Percentiles rank a stretch among this genome's conserved stretches.
phyloP scores from a whole-genome alignment of 148 eudicot species.

The Vaccinium vitisidaea region DNA sequence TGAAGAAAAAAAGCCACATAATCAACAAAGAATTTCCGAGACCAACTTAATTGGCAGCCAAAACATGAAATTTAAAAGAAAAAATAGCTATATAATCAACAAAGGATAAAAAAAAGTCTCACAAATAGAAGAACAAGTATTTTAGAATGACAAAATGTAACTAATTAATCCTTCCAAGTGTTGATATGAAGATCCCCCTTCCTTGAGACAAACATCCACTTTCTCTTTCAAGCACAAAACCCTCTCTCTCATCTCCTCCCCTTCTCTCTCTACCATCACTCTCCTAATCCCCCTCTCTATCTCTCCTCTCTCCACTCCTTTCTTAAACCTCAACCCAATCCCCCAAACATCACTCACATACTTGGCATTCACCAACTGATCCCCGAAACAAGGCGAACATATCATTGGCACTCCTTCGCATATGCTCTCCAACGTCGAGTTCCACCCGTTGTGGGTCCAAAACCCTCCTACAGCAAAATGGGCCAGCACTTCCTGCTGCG shows the following conservation, averaged over 20 bases:
- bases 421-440: constrained; percentile 61
- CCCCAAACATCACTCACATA: constrained; percentile 43
- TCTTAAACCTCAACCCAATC: constrained; percentile 42
- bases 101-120: neutral
- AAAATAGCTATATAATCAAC: neutral
- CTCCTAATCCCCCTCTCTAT: constrained; percentile 30
- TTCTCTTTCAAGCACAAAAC: constrained; percentile 35
- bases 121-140: neutral
- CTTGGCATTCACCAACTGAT: constrained; percentile 50
- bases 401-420: constrained; percentile 67
- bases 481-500: constrained; percentile 52
- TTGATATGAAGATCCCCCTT: constrained; percentile 49
- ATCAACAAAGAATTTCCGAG: too few species aligned
- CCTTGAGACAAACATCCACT: constrained; percentile 26
- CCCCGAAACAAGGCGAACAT: constrained; percentile 44
- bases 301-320: constrained; percentile 25
- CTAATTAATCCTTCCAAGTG: constrained; percentile 32
- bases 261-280: constrained; percentile 49
- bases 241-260: constrained; percentile 45
- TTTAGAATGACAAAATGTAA: constrained; percentile 35
- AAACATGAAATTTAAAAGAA: neutral
- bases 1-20: too few species aligned
- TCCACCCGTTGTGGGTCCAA: constrained; percentile 66
- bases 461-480: constrained; percentile 53
- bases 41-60: neutral